Percentiles rank a stretch among this genome's conserved stretches.
phyloP scores from a whole-genome alignment of 176 grass and related monocot species.

The Urochloa ruziziensis region DNA sequence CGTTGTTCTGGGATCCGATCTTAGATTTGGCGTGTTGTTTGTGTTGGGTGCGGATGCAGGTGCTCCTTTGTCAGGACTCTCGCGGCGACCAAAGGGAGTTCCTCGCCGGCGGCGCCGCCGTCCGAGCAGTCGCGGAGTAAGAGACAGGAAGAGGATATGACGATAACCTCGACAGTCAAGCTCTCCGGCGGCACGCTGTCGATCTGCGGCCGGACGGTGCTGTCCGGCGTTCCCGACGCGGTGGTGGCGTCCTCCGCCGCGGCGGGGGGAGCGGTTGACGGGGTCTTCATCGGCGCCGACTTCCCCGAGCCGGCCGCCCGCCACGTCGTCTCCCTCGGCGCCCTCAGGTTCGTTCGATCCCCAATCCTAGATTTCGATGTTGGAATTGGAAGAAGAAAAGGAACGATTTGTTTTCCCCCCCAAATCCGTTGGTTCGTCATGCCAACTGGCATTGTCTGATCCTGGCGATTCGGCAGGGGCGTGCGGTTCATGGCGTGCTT shows the following conservation, averaged over 20 bases:
- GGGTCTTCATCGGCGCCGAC: slow-evolving; percentile 75
- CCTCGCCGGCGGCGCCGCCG: neutral
- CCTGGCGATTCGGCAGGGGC: slow-evolving; percentile 22
- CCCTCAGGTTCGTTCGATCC: slow-evolving; percentile 43
- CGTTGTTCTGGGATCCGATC: neutral
- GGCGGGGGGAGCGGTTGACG: slow-evolving; percentile 54
- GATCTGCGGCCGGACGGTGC: slow-evolving; percentile 49
- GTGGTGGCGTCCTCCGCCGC: slow-evolving; percentile 57
- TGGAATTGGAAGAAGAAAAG: too few relatives aligned
- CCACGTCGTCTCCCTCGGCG: slow-evolving; percentile 76
- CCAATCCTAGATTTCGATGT: neutral
- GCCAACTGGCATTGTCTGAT: neutral
- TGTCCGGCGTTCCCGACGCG: slow-evolving; percentile 58
- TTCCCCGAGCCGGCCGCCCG: slow-evolving; percentile 38
- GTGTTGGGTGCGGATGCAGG: neutral
- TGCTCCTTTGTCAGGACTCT: neutral
- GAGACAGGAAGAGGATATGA: slow-evolving; percentile 50
- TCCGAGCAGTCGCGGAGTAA: neutral
- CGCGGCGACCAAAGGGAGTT: neutral
- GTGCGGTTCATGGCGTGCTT: slow-evolving; percentile 82
- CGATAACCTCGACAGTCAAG: slow-evolving; percentile 52
- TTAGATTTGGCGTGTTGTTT: neutral
- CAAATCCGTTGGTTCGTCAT: neutral
- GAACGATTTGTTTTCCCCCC: neutral
- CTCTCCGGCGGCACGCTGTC: slow-evolving; percentile 55